Evolutionary conservation across 2,329 filamentous ascomycete genomes (phyloP).

Genomic region (Colletotrichum sp.): DNA sequence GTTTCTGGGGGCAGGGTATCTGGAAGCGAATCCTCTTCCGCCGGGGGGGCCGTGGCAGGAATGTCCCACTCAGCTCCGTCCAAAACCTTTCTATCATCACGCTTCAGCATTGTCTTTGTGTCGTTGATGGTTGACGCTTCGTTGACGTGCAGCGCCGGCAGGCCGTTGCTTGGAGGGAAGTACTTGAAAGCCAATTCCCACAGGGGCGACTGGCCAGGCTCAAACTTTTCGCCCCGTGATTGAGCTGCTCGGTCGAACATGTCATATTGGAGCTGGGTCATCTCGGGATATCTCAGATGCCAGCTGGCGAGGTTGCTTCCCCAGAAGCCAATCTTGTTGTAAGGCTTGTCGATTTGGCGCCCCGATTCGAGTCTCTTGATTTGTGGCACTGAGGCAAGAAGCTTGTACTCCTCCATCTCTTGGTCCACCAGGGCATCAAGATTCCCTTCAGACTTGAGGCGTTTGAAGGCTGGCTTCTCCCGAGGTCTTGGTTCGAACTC

Average conservation of each 20-base stretch:
- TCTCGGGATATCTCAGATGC: constrained; percentile 68
- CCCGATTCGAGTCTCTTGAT: constrained; percentile 53
- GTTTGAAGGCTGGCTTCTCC: constrained; percentile 57
- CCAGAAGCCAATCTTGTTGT: constrained; percentile 65
- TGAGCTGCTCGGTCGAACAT: constrained; percentile 59
- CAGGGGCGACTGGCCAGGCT: constrained; percentile 53
- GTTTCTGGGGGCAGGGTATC: constrained; percentile 42
- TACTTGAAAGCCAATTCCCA: constrained; percentile 65
- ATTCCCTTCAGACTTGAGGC: constrained; percentile 56
- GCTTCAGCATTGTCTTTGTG: constrained; percentile 25
- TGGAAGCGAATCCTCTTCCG: constrained; percentile 32
- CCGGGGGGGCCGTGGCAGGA: constrained; percentile 26
- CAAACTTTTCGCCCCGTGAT: constrained; percentile 57
- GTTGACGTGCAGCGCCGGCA: constrained; percentile 9
- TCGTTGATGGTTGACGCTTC: not conserved
- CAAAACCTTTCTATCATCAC: constrained; percentile 25
- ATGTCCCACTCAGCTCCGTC: constrained; percentile 32
- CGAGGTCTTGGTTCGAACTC: constrained; percentile 45
- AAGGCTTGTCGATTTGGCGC: constrained; percentile 63
- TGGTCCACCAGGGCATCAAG: constrained; percentile 39
- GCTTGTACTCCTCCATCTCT: constrained; percentile 46
- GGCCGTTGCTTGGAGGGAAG: constrained; percentile 51
- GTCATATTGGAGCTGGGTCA: constrained; percentile 64
- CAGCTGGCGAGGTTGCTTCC: constrained; percentile 58
- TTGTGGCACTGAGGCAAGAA: constrained; percentile 55